These are phyloP conservation scores for Globisporangium viniferum DNA, from an alignment of 352 stramenopile genomes.

Conservation along the genomic window DNA sequence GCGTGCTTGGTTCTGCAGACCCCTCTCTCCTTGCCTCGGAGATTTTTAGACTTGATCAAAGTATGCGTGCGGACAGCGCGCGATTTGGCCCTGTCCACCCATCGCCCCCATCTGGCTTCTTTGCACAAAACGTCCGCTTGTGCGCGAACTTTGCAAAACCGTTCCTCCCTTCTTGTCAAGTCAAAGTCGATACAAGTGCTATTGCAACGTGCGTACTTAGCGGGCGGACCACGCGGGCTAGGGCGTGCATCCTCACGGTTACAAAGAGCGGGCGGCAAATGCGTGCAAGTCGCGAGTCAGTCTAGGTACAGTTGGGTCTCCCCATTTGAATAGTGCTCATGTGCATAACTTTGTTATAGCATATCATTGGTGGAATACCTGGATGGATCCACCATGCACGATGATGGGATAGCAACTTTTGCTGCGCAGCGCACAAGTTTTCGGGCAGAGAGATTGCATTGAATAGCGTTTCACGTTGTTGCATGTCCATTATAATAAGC, in stretches of 20 bases:
- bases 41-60: constrained; percentile 10
- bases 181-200: not conserved
- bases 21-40: not conserved
- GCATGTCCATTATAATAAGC: no score
- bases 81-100: not conserved
- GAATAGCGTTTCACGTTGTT: no score
- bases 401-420: no score
- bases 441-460: no score
- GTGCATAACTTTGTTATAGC: not conserved
- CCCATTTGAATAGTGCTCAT: not conserved
- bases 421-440: no score
- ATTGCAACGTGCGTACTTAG: not conserved
- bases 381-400: no score
- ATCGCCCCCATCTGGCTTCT: constrained; percentile 7
- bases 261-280: constrained; percentile 3
- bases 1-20: constrained; percentile 1
- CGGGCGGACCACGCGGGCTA: not conserved
- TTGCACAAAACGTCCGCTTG: not conserved
- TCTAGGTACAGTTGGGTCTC: not conserved
- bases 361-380: not conserved
- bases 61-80: not conserved
- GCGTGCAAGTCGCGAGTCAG: not conserved
- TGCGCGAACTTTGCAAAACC: not conserved
- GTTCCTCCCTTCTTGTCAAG: not conserved
- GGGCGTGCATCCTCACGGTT: not conserved